Evolutionary conservation across 1,284 basidiomycete genomes (phyloP), one percentile per base, ranked within the genome.

Genomic region (Malassezia brasiliensis): DNA sequence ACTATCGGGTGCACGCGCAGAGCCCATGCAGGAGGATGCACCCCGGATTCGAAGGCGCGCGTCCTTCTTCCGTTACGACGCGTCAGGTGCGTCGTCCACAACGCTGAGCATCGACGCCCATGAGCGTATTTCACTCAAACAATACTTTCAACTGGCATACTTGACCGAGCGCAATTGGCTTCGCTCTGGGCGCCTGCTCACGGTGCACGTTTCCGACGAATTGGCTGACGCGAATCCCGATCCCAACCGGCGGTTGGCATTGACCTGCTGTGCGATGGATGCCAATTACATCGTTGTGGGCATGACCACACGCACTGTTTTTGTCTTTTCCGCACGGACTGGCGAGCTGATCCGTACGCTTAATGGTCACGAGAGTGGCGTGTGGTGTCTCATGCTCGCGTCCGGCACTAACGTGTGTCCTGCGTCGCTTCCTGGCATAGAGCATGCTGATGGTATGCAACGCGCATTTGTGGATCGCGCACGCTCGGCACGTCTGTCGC

Each of bases 241-340:
- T 17, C 55, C 83, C 36, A 82, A 88, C 64, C 81, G 80, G 42
- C 84, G 83, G 9, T 56, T 65, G 37, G 85, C 89, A 10, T 85
- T 93, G 36, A 93, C 93, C 0, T 88, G 86, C 3, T 79, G 94
- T 20, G 87, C 89, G 1, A 80, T 96, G 57, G 87, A 94, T 75
- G 77, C 81, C 22, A 83, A 87, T 50, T 89, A 85, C 81, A 83
- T 96, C 66, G 84, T 93, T 38, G 85, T 91, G 22, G 91, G 89
- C 1, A 85, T 94, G 72, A 87, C 88, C 12, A 93, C 87, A 74
- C 82, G 83, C 64, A 84, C 85, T 62, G 87, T 96, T 42, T 87
- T 90, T 70, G 81, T 96, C 22, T 96, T 93, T 76, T 85, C 84
- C 64, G 84, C 86, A 1, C 78, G 78, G 37, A 87, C 86, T 0